Conservation (phyloP, 306 rosid species). For the Cicer chorassanicum region DNA sequence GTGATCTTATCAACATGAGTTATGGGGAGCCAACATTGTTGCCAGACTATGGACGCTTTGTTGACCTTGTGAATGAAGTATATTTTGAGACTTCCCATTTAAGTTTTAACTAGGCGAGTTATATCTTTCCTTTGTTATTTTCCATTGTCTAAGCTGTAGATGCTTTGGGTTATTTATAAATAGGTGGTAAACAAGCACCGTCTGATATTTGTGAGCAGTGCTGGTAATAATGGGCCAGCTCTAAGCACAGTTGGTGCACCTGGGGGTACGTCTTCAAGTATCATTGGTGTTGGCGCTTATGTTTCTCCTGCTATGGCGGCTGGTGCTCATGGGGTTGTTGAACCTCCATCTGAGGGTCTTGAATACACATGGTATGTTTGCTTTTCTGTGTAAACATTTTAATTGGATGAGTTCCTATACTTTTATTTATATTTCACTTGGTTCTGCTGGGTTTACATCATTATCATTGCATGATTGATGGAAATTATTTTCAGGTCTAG, state of each 20-base stretch:
- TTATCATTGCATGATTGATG: constrained; percentile 34
- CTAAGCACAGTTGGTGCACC: constrained; percentile 99
- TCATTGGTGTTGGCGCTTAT: constrained; percentile 95
- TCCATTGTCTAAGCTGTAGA: constrained; percentile 46
- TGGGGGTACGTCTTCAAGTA: constrained; percentile 94
- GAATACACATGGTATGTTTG: constrained; percentile 89
- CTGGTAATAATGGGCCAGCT: constrained; percentile 99
- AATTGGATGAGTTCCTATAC: constrained; percentile 27
- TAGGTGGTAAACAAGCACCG: constrained; percentile 89
- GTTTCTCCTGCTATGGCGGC: constrained; percentile 99
- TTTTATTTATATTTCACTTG: constrained; percentile 36
- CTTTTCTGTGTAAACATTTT: constrained; percentile 39
- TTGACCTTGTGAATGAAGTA: constrained; percentile 96
- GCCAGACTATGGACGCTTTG: constrained; percentile 98
- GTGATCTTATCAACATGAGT: constrained; percentile 98
- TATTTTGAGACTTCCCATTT: constrained; percentile 44
- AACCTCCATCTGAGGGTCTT: constrained; percentile 87
- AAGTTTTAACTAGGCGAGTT: constrained; percentile 40
- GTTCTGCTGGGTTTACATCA: constrained; percentile 40
- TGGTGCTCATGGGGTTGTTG: constrained; percentile 92
- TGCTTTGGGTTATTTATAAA: constrained; percentile 45
- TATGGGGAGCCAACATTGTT: constrained; percentile 87
- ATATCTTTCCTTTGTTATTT: constrained; percentile 38
- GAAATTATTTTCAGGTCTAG: constrained; percentile 78
- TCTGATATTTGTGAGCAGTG: constrained; percentile 92